phyloP scores from a whole-genome alignment of 352 stramenopile genomes.

The Pythium vanterpoolii region DNA sequence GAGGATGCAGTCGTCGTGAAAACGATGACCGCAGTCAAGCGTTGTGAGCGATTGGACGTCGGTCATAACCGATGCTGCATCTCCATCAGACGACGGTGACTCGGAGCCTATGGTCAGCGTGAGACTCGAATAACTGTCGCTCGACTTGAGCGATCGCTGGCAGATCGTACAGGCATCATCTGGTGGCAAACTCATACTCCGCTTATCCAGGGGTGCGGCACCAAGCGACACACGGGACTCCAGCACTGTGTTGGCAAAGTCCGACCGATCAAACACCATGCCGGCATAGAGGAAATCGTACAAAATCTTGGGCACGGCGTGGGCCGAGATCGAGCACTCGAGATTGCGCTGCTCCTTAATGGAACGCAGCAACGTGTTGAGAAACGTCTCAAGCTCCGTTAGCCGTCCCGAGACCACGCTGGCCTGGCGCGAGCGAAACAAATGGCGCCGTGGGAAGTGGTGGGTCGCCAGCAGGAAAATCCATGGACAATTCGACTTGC shows the following conservation, averaged over 20 bases:
- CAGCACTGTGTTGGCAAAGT: conserved; percentile 52
- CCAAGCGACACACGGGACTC: conserved; percentile 56
- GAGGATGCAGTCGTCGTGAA: conserved; percentile 87
- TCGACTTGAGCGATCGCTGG: conserved; percentile 23
- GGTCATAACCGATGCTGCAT: conserved; percentile 27
- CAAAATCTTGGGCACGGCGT: conserved; percentile 59
- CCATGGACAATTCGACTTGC: conserved; percentile 76
- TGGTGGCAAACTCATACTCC: conserved; percentile 9
- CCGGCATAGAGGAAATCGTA: conserved; percentile 82
- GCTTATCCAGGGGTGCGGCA: background rate
- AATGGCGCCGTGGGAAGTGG: conserved; percentile 71
- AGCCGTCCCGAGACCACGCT: conserved; percentile 61
- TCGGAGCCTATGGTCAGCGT: conserved; percentile 20
- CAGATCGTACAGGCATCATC: conserved; percentile 66
- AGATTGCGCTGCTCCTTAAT: conserved; percentile 60
- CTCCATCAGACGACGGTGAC: conserved; percentile 23
- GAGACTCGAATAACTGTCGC: conserved; percentile 30
- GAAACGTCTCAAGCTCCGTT: conserved; percentile 59
- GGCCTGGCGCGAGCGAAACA: conserved; percentile 67
- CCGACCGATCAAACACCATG: conserved; percentile 74
- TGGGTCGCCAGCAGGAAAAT: conserved; percentile 79
- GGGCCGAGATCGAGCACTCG: conserved; percentile 54
- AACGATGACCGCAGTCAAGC: conserved; percentile 76
- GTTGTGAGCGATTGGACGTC: conserved; percentile 52
- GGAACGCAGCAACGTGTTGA: conserved; percentile 59